Percentiles rank a stretch among this genome's conserved stretches.
Conservation (phyloP, 768 basidiomycete species). For the Mycena galopus region DNA sequence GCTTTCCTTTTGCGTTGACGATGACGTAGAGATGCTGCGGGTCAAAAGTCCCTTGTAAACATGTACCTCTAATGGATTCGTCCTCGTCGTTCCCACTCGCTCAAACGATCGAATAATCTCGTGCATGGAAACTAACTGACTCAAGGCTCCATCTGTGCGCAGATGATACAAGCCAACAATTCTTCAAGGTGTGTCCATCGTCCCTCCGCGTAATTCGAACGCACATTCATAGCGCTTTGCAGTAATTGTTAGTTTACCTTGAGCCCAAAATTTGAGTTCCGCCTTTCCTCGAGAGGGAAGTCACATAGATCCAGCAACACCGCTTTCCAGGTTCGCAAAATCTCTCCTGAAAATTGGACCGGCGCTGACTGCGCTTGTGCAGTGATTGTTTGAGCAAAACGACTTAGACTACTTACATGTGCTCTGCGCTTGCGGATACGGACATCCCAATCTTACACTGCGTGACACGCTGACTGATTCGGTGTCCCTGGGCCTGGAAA, state of each 20-base stretch:
- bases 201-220: neutral
- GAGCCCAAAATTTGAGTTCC: constrained; percentile 3
- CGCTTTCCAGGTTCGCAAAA: too few relatives aligned
- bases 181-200: constrained; percentile 1
- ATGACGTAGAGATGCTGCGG: constrained; percentile 27
- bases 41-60: constrained; percentile 30
- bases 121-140: constrained; percentile 28
- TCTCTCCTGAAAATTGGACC: too few relatives aligned
- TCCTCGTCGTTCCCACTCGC: constrained; percentile 20
- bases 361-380: neutral
- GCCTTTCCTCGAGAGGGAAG: too few relatives aligned
- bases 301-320: too few relatives aligned
- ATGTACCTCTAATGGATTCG: constrained; percentile 36
- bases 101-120: constrained; percentile 17
- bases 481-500: neutral
- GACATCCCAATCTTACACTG: neutral
- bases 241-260: constrained; percentile 14
- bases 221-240: neutral
- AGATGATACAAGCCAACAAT: constrained; percentile 3
- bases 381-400: neutral
- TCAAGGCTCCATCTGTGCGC: constrained; percentile 1
- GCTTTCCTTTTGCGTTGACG: constrained; percentile 34
- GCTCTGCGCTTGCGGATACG: neutral
- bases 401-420: neutral
- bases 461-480: constrained; percentile 10